These are phyloP conservation scores for Xerocomus nothofagi DNA, from an alignment of 1,284 basidiomycete genomes.

Conservation along the genomic window DNA sequence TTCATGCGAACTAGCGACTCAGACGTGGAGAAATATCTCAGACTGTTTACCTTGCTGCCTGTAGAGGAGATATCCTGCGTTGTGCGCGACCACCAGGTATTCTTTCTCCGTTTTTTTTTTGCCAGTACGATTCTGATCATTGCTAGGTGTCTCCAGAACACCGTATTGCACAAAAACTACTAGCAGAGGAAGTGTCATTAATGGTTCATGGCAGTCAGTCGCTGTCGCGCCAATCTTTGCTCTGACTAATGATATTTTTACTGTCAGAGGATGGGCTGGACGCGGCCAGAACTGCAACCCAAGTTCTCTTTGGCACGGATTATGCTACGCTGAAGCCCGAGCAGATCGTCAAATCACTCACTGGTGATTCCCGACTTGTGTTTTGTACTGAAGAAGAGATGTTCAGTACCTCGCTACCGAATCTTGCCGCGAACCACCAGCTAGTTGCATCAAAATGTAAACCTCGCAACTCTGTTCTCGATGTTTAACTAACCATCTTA, in stretches of 20 bases:
- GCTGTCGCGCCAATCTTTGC: not conserved
- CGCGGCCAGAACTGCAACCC: slow-evolving; percentile 35
- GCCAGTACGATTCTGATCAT: slow-evolving; percentile 5
- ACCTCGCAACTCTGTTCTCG: not conserved
- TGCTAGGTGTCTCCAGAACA: slow-evolving; percentile 53
- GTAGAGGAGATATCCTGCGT: slow-evolving; percentile 57
- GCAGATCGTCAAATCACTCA: slow-evolving; percentile 32
- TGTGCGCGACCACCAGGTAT: slow-evolving; percentile 60
- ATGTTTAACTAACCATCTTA: slow-evolving; percentile 9
- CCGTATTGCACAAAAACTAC: slow-evolving; percentile 71
- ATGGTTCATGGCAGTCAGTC: slow-evolving; percentile 77
- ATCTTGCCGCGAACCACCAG: slow-evolving; percentile 29
- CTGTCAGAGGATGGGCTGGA: slow-evolving; percentile 31
- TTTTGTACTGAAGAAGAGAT: slow-evolving; percentile 34
- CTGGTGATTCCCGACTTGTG: slow-evolving; percentile 33
- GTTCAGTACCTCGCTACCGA: slow-evolving; percentile 28
- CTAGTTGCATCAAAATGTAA: slow-evolving; percentile 34
- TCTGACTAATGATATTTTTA: not conserved
- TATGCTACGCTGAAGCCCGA: slow-evolving; percentile 26
- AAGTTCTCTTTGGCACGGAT: slow-evolving; percentile 36
- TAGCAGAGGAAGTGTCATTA: slow-evolving; percentile 88
- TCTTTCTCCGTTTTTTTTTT: not conserved
- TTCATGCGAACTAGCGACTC: slow-evolving; percentile 83
- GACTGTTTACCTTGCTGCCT: slow-evolving; percentile 81
- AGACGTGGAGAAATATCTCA: slow-evolving; percentile 82